Evolutionary conservation across 495 filamentous ascomycete genomes (phyloP).

Genomic region (Neurospora sp.): DNA sequence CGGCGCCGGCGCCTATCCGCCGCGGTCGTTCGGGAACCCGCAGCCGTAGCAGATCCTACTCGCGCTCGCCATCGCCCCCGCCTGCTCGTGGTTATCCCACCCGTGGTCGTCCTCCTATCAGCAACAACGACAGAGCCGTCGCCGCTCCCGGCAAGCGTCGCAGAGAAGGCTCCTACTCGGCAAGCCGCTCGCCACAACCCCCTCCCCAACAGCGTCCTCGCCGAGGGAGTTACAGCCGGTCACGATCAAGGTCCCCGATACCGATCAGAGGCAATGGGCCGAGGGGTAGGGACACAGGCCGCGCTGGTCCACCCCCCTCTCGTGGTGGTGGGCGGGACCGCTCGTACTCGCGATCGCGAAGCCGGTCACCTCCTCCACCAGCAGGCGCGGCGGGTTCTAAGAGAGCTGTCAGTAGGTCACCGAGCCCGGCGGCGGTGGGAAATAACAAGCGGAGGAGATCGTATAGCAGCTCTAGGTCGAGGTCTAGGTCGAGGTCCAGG

Average conservation of each 20-base stretch:
- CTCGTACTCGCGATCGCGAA: slow-evolving; percentile 5
- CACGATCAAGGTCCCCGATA: slow-evolving; percentile 3
- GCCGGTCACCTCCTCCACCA: slow-evolving; percentile 8
- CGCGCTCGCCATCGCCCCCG: slow-evolving; percentile 7
- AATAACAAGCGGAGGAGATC: slow-evolving; percentile 19
- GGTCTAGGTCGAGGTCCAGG: slow-evolving; percentile 6
- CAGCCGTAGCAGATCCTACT: slow-evolving; percentile 9
- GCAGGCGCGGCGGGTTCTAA: not conserved
- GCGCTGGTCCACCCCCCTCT: not conserved
- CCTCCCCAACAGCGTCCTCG: slow-evolving; percentile 6
- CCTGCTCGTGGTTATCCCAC: not conserved
- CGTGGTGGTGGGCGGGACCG: not conserved
- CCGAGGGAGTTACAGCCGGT: slow-evolving; percentile 6
- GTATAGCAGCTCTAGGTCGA: slow-evolving; percentile 15
- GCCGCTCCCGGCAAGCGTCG: slow-evolving; percentile 7
- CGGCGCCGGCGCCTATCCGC: not conserved
- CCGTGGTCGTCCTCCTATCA: not conserved
- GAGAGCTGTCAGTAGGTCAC: slow-evolving; percentile 11
- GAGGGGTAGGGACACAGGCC: not conserved
- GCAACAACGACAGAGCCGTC: not conserved
- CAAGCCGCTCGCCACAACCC: slow-evolving; percentile 4
- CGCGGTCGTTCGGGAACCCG: slow-evolving; percentile 4
- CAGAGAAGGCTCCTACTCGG: slow-evolving; percentile 12
- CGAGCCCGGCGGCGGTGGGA: slow-evolving; percentile 5
- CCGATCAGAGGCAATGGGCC: not conserved